Base-by-base conservation (phyloP, 2,329 filamentous ascomycete genomes). In the Pseudopithomyces chartarum region DNA sequence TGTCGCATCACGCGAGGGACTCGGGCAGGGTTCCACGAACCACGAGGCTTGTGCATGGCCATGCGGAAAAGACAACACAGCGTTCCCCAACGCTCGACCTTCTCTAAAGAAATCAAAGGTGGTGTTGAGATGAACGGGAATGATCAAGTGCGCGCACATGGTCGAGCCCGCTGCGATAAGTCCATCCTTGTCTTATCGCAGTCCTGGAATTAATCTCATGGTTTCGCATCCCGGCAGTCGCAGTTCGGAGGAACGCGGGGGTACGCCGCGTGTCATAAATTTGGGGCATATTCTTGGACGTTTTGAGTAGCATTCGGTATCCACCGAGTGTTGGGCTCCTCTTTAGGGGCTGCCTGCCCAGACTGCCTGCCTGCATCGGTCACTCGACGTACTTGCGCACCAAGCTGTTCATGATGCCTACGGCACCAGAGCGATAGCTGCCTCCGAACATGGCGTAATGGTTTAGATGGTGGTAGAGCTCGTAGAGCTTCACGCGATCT, bases 381-480 rank as follows among this genome's bases (percentile, higher is more conserved):
- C 38, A 51, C 36, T 54, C 52, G 3, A 61, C 87, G 75, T 96
- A 96, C 70, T 92, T 96, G 40, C 79, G 79, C 26, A 91, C 78
- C 64, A 97, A 78, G 61, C 79, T 85, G 73, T 82, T 85, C 90
- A 96, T 95, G 53, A 96, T 95, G 4, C 83, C 83, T 75, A 94
- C 83, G 26, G 92, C 92, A 4, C 91, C 88, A 39, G 82, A 82
- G 38, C 86, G 85, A 73, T 97, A 97, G 0, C 89, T 84, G 1
- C 88, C 89, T 0, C 92, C 92, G 73, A 97, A 97, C 45, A 97
- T 82, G 1, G 90, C 88, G 79, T 88, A 89, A 65, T 97, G 94
- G 62, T 97, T 97, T 22, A 97, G 78, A 70, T 96, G 90, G 73
- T 97, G 94, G 74, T 97, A 92, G 84, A 96, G 71, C 74, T 96